Evolutionary conservation across 768 basidiomycete species (phyloP).

Genomic region (Tephrocybe sp.): DNA sequence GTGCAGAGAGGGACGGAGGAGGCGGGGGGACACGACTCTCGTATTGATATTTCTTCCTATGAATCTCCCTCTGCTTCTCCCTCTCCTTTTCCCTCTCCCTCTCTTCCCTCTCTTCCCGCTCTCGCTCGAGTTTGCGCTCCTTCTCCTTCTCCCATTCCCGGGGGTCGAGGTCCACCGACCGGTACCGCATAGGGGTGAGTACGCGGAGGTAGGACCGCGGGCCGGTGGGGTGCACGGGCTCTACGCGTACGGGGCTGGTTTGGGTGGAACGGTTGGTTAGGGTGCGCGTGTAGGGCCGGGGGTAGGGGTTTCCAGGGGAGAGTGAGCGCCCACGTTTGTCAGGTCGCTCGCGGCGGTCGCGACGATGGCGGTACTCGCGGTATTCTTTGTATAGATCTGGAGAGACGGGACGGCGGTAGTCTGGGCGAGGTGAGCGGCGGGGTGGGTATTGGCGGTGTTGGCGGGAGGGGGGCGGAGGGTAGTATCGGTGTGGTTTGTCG

Average conservation of each 20-base stretch:
- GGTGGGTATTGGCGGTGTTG: neutral
- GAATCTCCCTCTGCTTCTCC: neutral
- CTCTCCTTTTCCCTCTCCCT: neutral
- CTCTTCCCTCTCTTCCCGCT: neutral
- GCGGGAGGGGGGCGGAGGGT: neutral
- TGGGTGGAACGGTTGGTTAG: conserved; percentile 1
- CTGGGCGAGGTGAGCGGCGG: neutral
- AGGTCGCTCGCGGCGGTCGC: neutral
- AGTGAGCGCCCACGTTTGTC: neutral
- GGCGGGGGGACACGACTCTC: conserved; percentile 3
- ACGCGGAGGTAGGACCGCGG: conserved; percentile 3
- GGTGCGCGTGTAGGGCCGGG: no score
- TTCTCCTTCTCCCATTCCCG: neutral
- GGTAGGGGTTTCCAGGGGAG: no score
- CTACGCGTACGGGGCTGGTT: conserved; percentile 12
- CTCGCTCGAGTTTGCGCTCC: neutral
- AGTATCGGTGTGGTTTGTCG: no score
- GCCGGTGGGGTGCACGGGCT: neutral
- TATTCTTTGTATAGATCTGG: conserved; percentile 3
- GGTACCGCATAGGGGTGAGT: conserved; percentile 7
- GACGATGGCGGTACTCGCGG: conserved; percentile 3
- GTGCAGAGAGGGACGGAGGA: conserved; percentile 8
- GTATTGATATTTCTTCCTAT: conserved; percentile 2
- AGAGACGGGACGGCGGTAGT: neutral
- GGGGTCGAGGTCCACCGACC: neutral